Evolutionary conservation across 2,329 filamentous ascomycete genomes (phyloP).

Genomic region (Monosporascus ibericus): DNA sequence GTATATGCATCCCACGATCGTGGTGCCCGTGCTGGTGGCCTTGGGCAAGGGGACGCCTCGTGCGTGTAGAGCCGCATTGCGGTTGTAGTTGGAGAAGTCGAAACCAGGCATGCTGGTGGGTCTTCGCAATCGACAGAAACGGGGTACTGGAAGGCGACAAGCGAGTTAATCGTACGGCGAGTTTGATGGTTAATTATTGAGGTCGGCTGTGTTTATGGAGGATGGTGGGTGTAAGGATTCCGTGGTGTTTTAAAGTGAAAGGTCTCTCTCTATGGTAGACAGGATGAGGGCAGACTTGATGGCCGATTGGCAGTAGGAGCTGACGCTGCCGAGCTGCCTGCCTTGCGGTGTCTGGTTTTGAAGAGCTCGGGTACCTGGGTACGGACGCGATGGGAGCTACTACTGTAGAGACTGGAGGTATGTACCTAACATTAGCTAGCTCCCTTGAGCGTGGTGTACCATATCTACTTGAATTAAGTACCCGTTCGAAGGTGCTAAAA

Average conservation of each 20-base stretch:
- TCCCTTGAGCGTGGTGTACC: background rate
- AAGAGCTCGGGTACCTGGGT: background rate
- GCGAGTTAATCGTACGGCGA: too few relatives aligned
- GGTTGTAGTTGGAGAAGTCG: slow-evolving; percentile 99
- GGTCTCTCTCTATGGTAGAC: too few relatives aligned
- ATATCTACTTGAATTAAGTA: background rate
- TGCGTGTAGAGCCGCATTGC: slow-evolving; percentile 92
- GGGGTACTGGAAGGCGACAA: background rate
- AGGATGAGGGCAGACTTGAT: too few relatives aligned
- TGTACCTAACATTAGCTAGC: background rate
- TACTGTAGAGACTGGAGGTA: background rate
- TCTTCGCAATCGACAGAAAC: background rate
- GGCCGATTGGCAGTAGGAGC: background rate
- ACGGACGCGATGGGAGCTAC: background rate
- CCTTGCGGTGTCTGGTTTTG: background rate
- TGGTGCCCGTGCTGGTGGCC: slow-evolving; percentile 97
- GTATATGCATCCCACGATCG: slow-evolving; percentile 95
- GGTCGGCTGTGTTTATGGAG: too few relatives aligned
- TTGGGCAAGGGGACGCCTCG: slow-evolving; percentile 92
- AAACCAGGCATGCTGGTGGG: slow-evolving; percentile 78
- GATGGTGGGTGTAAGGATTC: too few relatives aligned
- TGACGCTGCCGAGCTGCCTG: background rate
- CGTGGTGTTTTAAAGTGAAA: too few relatives aligned
- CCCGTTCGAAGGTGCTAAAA: too few relatives aligned
- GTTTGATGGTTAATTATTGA: too few relatives aligned